These are phyloP conservation scores for Fusarium globosum DNA, from an alignment of 2,329 filamentous ascomycete species.

Conservation along the genomic window DNA sequence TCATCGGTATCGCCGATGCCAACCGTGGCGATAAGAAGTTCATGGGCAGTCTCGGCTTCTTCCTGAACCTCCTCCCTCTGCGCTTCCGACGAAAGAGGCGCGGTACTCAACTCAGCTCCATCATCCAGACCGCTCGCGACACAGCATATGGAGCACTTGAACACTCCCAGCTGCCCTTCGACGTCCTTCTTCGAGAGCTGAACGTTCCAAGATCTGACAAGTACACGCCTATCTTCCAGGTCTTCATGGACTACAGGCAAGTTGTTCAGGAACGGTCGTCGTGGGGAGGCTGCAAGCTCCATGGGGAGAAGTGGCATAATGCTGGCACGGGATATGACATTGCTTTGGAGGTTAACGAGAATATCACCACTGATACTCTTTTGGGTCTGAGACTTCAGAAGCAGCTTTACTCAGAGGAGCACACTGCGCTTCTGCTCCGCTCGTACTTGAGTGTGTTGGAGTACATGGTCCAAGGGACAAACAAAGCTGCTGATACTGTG, in stretches of 20 bases:
- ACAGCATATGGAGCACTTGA: background rate
- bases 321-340: background rate
- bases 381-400: background rate
- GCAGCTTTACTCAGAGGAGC: background rate
- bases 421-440: background rate
- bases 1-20: slow-evolving; percentile 6
- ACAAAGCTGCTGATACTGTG: background rate
- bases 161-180: background rate
- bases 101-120: background rate
- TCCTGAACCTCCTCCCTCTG: slow-evolving; percentile 6
- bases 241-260: background rate
- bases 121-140: background rate
- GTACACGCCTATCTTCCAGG: slow-evolving; percentile 10
- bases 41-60: slow-evolving; percentile 1
- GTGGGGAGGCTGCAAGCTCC: background rate
- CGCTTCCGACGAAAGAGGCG: background rate
- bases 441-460: background rate
- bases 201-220: background rate
- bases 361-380: background rate
- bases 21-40: background rate
- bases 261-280: background rate
- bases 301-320: background rate
- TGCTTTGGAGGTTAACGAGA: background rate
- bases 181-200: background rate
- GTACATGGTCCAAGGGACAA: background rate